Percentiles rank a stretch among this genome's conserved stretches.
These are phyloP conservation scores for Botrytis fragariae DNA, from an alignment of 2,329 filamentous ascomycete species.

Conservation along the genomic window DNA sequence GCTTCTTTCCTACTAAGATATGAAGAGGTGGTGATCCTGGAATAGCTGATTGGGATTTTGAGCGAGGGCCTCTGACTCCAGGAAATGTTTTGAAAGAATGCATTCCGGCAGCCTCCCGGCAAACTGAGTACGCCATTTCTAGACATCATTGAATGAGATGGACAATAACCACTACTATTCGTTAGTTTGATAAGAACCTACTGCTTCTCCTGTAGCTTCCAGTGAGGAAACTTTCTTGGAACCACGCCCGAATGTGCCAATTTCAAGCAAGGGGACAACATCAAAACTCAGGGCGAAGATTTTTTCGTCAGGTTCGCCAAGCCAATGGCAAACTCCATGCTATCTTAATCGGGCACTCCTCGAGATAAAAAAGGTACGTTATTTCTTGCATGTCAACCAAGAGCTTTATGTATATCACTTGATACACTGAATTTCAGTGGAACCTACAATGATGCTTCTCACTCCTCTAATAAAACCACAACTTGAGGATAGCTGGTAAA, in stretches of 20 bases:
- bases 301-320: not conserved
- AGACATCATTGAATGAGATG: slow-evolving; percentile 5
- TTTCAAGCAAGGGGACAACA: no score
- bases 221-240: not conserved
- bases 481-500: not conserved
- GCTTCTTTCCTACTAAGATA: not conserved
- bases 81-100: slow-evolving; percentile 13
- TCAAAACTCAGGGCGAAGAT: not conserved
- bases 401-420: not conserved
- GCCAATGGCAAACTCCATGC: not conserved
- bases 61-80: not conserved
- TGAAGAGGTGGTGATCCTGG: not conserved
- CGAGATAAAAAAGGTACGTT: not conserved
- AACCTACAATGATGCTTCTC: not conserved
- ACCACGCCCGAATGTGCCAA: not conserved
- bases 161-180: not conserved
- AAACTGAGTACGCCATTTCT: slow-evolving; percentile 20
- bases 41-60: not conserved
- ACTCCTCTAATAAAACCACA: no score
- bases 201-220: not conserved
- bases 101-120: slow-evolving; percentile 20
- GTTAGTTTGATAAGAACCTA: slow-evolving; percentile 1
- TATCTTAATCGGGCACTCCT: not conserved
- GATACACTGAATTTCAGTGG: not conserved
- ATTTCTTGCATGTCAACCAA: not conserved